Evolutionary conservation across 179 eudicot species (phyloP).

Genomic region (Gypsophila paniculata): DNA sequence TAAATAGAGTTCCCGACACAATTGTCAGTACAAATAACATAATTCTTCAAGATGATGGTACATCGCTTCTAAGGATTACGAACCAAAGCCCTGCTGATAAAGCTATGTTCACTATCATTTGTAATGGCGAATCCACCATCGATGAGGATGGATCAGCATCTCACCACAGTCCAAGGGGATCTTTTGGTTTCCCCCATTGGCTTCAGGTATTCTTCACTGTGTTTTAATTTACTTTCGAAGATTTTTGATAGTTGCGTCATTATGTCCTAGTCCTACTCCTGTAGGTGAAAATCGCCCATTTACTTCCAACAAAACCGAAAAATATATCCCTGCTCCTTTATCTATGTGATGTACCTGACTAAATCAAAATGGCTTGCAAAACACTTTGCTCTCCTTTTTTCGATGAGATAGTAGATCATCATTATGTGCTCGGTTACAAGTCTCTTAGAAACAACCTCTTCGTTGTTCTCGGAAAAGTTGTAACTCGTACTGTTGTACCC

Average conservation of each 20-base stretch:
- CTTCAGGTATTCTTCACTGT: slow-evolving; percentile 56
- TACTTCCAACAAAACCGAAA: too few relatives aligned
- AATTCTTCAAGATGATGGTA: slow-evolving; percentile 78
- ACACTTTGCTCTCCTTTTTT: too few relatives aligned
- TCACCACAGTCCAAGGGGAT: slow-evolving; percentile 70
- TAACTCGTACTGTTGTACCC: too few relatives aligned
- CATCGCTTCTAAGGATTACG: slow-evolving; percentile 71
- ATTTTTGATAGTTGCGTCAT: background rate
- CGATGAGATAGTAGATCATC: too few relatives aligned
- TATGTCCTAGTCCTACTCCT: too few relatives aligned
- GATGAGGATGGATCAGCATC: slow-evolving; percentile 61
- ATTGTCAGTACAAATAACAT: slow-evolving; percentile 85
- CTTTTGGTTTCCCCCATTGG: slow-evolving; percentile 94
- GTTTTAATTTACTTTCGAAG: background rate
- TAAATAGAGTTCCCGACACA: slow-evolving; percentile 68
- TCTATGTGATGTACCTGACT: background rate
- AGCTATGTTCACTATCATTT: slow-evolving; percentile 62
- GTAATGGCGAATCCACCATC: slow-evolving; percentile 73
- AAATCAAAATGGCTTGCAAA: background rate
- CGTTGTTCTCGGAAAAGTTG: too few relatives aligned
- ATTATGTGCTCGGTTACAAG: too few relatives aligned
- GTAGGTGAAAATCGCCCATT: too few relatives aligned
- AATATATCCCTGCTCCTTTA: background rate
- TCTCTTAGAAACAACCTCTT: too few relatives aligned
- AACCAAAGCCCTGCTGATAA: slow-evolving; percentile 55